A percentile compares a stretch with the other conserved stretches of the same genome.
phyloP scores from a whole-genome alignment of 345 rosid species.

The Rhodomyrtus tomentosa region DNA sequence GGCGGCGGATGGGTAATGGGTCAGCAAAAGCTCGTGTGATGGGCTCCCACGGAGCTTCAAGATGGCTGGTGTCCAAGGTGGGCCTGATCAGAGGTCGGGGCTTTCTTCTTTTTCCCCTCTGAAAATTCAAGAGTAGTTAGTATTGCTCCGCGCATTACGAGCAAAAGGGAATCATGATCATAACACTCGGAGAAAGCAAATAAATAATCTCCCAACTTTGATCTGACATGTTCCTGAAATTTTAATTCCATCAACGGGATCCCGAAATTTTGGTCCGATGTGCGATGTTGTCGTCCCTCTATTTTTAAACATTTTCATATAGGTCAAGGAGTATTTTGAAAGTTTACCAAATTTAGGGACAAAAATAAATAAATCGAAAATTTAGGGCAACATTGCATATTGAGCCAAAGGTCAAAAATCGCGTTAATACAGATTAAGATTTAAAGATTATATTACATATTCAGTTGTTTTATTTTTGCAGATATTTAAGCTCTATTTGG shows the following conservation, averaged over 20 bases:
- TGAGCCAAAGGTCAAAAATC: rapidly evolving
- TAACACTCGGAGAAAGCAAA: rapidly evolving
- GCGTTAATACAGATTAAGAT: rapidly evolving
- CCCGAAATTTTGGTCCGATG: rapidly evolving
- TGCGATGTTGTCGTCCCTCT: rapidly evolving
- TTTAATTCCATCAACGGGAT: rapidly evolving
- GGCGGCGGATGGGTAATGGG: neutral
- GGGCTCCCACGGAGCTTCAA: too few relatives aligned
- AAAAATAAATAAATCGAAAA: neutral
- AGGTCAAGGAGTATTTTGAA: rapidly evolving
- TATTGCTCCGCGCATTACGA: neutral
- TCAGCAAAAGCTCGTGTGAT: neutral
- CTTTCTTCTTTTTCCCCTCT: neutral
- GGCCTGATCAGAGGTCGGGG: neutral
- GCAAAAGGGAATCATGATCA: neutral
- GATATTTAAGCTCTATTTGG: neutral
- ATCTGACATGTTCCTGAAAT: rapidly evolving
- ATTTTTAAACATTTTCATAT: neutral
- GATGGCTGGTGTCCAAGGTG: neutral
- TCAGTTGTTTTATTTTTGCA: neutral
- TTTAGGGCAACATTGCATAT: rapidly evolving
- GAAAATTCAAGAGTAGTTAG: neutral
- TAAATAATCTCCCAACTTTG: rapidly evolving
- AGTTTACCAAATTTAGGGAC: rapidly evolving
- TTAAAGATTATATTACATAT: neutral